A percentile compares a stretch with the other conserved stretches of the same genome.
Evolutionary conservation across 495 filamentous ascomycete genomes (phyloP).

Genomic region (Xylaria curta): DNA sequence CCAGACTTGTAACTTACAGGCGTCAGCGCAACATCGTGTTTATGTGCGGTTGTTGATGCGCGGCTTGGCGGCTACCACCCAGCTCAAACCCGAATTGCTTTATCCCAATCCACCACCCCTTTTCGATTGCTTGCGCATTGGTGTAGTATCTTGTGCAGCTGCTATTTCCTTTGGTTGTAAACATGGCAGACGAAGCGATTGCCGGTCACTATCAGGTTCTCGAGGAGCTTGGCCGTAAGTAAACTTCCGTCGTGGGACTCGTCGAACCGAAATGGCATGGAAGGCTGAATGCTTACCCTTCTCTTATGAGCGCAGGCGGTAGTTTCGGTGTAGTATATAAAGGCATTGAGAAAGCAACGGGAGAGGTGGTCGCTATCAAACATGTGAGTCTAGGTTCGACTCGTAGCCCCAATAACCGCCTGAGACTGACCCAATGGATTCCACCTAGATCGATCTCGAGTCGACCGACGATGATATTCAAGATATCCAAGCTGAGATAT

Average conservation of each 20-base stretch:
- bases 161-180: not conserved
- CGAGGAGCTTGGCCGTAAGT: slow-evolving; percentile 91
- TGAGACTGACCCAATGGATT: slow-evolving; percentile 29
- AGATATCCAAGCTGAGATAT: slow-evolving; percentile 97
- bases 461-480: slow-evolving; percentile 97
- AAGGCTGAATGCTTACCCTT: slow-evolving; percentile 23
- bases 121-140: not conserved
- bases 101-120: not conserved
- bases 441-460: slow-evolving; percentile 88
- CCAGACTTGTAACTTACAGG: not conserved
- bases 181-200: slow-evolving; percentile 69
- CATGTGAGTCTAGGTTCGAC: slow-evolving; percentile 62
- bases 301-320: slow-evolving; percentile 61
- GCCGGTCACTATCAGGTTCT: slow-evolving; percentile 84
- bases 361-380: slow-evolving; percentile 91
- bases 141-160: not conserved
- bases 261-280: not conserved
- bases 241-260: not conserved
- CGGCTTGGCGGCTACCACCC: slow-evolving; percentile 6
- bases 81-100: slow-evolving; percentile 6
- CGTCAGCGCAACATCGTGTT: not conserved
- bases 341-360: slow-evolving; percentile 82
- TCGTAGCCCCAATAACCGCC: not conserved
- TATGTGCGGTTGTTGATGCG: slow-evolving; percentile 9
- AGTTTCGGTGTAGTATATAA: slow-evolving; percentile 98